These are phyloP conservation scores for Aquilaria yunnanensis DNA, from an alignment of 345 rosid species.

Conservation along the genomic window DNA sequence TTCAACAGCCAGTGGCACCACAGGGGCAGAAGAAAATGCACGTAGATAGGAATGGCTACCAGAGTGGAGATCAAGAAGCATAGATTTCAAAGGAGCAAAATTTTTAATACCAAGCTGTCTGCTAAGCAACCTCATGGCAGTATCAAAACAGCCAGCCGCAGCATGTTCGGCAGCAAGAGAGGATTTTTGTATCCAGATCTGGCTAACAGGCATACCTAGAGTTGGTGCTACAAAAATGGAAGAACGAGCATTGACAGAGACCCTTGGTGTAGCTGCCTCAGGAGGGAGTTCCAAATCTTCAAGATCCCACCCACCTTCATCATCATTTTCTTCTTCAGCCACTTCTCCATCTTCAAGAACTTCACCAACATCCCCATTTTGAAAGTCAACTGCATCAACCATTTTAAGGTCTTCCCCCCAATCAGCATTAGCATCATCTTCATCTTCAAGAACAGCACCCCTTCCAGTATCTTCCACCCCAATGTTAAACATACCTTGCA, in stretches of 20 bases:
- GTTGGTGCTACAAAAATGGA: slow-evolving; percentile 76
- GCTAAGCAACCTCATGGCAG: slow-evolving; percentile 83
- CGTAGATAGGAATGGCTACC: slow-evolving; percentile 85
- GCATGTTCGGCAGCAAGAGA: slow-evolving; percentile 93
- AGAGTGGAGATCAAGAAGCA: slow-evolving; percentile 65
- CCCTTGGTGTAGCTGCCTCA: slow-evolving; percentile 73
- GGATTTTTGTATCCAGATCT: slow-evolving; percentile 83
- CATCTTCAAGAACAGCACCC: slow-evolving; percentile 61
- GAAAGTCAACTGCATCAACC: slow-evolving; percentile 57
- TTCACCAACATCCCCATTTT: slow-evolving; percentile 50
- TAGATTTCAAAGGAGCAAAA: slow-evolving; percentile 59
- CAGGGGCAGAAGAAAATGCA: slow-evolving; percentile 76
- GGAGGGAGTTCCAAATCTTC: slow-evolving; percentile 91
- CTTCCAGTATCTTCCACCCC: slow-evolving; percentile 55
- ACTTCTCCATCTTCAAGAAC: slow-evolving; percentile 59
- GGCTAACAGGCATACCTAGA: slow-evolving; percentile 83
- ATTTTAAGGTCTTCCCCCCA: slow-evolving; percentile 89
- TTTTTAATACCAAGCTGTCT: slow-evolving; percentile 90
- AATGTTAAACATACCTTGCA: slow-evolving; percentile 93
- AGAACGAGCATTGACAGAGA: slow-evolving; percentile 50
- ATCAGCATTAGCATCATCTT: slow-evolving; percentile 63
- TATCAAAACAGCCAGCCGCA: slow-evolving; percentile 88
- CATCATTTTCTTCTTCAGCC: slow-evolving; percentile 57
- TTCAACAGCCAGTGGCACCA: slow-evolving; percentile 70
- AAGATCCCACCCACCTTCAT: slow-evolving; percentile 90